Base-by-base conservation (phyloP, 352 stramenopile genomes). In the Phytophthora pisi region DNA sequence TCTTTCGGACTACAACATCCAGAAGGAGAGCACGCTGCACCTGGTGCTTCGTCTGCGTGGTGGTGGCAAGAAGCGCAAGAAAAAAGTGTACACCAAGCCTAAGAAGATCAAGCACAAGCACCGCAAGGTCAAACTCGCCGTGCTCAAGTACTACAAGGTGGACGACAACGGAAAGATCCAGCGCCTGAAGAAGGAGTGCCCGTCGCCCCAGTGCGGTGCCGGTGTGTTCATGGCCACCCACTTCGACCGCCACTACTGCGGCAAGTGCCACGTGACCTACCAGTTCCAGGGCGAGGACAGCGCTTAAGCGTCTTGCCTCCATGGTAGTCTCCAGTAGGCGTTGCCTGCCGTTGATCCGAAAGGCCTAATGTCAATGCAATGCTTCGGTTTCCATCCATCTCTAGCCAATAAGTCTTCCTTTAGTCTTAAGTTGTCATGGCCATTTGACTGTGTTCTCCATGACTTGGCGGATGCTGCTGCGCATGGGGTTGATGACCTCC, bases 31-130 rank as follows among this genome's bases (percentile, higher is more conserved):
- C 42, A 99, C 97, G 11, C 84, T 99, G 5, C 96, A 99, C 84
- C 84, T 99, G 60, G 98, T 99, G 65, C 84, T 99, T 18, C 90
- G 97, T 75, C 86, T 99, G 52, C 88, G 94, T 69, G 95, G 95
- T 86, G 89, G 91, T 90, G 96, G 96, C 79, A 99, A 99, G 94
- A 99, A 99, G 94, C 95, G 96, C 71, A 99, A 99, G 90, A 99
- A 99, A 95, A 99, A 99, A 93, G 86, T 95, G 67, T 99, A 99
- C 95, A 99, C 95, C 80, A 99, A 99, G 92, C 98, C 98, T 66
- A 99, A 99, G 96, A 99, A 99, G 96, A 96, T 97, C 64, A 97
- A 97, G 78, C 92, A 97, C 91, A 97, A 97, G 82, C 92, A 97
- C 89, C 96, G 96, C 78, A 97, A 96, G 77, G 93, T 98, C 65